phyloP scores from a whole-genome alignment of 805 yeast species.

The Lipomyces lipofer region DNA sequence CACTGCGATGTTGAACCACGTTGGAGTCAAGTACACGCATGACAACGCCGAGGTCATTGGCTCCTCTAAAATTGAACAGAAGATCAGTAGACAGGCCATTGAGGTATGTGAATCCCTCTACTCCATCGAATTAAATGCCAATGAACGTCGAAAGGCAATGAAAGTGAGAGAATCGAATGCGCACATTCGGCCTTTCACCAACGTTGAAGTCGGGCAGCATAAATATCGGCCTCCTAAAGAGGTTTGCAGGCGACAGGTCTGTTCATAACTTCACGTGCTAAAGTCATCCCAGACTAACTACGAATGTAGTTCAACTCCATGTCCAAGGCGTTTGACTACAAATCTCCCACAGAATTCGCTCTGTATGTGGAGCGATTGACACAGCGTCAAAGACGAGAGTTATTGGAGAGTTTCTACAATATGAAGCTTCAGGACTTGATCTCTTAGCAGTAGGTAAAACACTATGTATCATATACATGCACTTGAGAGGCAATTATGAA shows the following conservation, averaged over 20 bases:
- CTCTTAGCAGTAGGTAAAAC: no score
- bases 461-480: no score
- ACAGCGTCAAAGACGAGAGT: constrained; percentile 2
- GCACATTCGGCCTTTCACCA: constrained; percentile 1
- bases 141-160: no score
- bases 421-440: no score
- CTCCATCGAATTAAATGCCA: no score
- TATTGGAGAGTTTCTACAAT: constrained; percentile 16
- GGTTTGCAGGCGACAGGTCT: constrained; percentile 17
- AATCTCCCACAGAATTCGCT: constrained; percentile 20
- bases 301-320: constrained; percentile 12
- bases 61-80: constrained; percentile 15
- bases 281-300: no score
- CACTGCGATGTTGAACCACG: constrained; percentile 23
- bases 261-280: background rate
- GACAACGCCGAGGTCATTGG: constrained; percentile 25
- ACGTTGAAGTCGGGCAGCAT: background rate
- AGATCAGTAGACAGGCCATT: constrained; percentile 12
- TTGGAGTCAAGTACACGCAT: constrained; percentile 24
- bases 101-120: background rate
- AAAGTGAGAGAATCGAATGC: no score
- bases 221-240: constrained; percentile 16
- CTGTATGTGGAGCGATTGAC: constrained; percentile 13
- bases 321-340: constrained; percentile 13
- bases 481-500: no score